A percentile compares a stretch with the other conserved stretches of the same genome.
Conservation (phyloP, 192 early-diverging fungal genomes). For the Umbelopsis sp. region DNA sequence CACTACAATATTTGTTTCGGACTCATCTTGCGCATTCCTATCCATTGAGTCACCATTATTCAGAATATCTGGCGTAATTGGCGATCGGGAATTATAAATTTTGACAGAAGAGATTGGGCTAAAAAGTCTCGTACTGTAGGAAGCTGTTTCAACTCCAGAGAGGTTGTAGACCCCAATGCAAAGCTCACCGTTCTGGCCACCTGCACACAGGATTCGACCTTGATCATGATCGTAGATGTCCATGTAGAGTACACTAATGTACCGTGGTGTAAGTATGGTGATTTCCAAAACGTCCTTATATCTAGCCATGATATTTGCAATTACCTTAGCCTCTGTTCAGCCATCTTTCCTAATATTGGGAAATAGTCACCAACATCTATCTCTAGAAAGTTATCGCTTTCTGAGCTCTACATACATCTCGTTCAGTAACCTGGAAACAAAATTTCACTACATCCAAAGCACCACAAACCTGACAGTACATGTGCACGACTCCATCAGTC, state of each 20-base stretch:
- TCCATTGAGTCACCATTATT: background rate
- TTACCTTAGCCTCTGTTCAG: slow-evolving; percentile 26
- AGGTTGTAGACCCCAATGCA: slow-evolving; percentile 33
- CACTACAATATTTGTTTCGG: slow-evolving; percentile 49
- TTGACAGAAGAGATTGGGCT: slow-evolving; percentile 40
- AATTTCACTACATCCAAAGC: too few relatives aligned
- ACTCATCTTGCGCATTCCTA: background rate
- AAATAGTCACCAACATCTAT: slow-evolving; percentile 20
- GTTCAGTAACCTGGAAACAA: background rate
- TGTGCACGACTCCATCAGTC: slow-evolving; percentile 36
- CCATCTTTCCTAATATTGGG: slow-evolving; percentile 30
- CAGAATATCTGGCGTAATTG: background rate
- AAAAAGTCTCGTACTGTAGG: slow-evolving; percentile 31
- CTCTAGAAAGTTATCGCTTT: slow-evolving; percentile 23
- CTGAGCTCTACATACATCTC: background rate
- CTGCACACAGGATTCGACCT: slow-evolving; percentile 28
- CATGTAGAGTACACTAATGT: slow-evolving; percentile 28
- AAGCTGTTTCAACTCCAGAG: slow-evolving; percentile 24
- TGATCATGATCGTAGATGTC: slow-evolving; percentile 26
- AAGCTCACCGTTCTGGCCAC: slow-evolving; percentile 39
- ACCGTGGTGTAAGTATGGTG: background rate
- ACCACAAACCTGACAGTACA: slow-evolving; percentile 29
- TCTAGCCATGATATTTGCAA: background rate
- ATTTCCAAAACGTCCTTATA: background rate
- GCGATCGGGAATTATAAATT: slow-evolving; percentile 26